Evolutionary conservation across 176 grass and related monocot species (phyloP), one percentile per base, ranked within the genome.

Genomic region (Aegilops speltoides): DNA sequence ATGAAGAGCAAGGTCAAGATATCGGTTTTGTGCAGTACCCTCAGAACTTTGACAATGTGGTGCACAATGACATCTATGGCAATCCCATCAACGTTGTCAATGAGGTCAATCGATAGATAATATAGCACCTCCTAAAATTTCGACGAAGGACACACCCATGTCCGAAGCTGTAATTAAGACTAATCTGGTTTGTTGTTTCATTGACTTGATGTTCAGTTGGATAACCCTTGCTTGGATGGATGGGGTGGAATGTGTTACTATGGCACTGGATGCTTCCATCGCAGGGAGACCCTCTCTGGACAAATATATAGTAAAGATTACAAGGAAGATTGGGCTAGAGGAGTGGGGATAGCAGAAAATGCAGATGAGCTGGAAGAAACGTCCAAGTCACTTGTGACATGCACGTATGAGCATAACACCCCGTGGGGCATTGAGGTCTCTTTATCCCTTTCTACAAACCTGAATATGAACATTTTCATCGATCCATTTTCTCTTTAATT

Each of bases 201-300:
- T 25, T 32, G 16, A 68, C 68, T 70, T 85, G 45, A 69, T 87
- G n/a, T 72, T 74, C 77, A 96, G 94, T 82, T 93, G 83, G 94
- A 96, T 41, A 67, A 91, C 10, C 83, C 63, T 86, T 93, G 95
- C 45, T 77, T 89, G 73, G 92, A 97, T 82, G 87, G 88, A 82
- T 93, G 83, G 87, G 92, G 90, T 79, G 95, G 95, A 28, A 80
- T 90, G 83, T 84, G 87, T 80, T 94, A 93, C 81, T 83, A 91
- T 23, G 95, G 95, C 56, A 88, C 90, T 34, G 90, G 92, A 57
- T 94, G 95, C 77, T 97, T 93, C 85, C 92, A 93, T 83, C 56
- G 86, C 19, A 92, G 92, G 93, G 90, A 94, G 9, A n/a, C 34
- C 65, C 75, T 97, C 22, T 84, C 68, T 83, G 92, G 95, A 19